Base-by-base conservation (phyloP, 495 filamentous ascomycete species). In the Aspergillus nidulans region DNA sequence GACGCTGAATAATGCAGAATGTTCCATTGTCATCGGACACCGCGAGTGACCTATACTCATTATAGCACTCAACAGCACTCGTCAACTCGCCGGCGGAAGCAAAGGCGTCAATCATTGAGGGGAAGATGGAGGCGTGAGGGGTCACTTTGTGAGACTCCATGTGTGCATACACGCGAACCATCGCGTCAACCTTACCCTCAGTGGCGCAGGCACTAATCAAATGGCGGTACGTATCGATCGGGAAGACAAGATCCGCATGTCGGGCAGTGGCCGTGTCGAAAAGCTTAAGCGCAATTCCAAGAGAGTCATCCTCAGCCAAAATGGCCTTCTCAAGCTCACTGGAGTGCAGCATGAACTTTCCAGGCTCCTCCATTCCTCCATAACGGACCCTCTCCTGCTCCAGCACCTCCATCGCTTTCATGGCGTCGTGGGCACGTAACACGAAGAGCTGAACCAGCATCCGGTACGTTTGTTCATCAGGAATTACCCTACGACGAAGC, bases 1-100 rank as follows among this genome's bases (percentile, higher is more conserved):
- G 79, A 16, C 92, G 85, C 51, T 88, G 79, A 32, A 85, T 78
- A 26, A 88, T 75, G n/a, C 78, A 79, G 52, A 85, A 77, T 41
- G 86, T 79, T 23, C 91, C 91, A 32, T 80, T 80, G 69, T 96
- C 88, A 61, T 94, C 80, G 24, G 84, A 85, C 56, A 94, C 81
- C 24, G 90, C 92, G 15, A 96, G 78, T 10, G 79, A 76, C 63
- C 88, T 90, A 77, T 97, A 98, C 69, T 92, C 90, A 59, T 95
- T 89, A 72, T 95, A 97, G 73, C 89, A 90, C 63, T 97, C 94
- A 10, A 96, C 86, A n/a, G 90, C 95, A 58, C 88, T 92, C 62
- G 78, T 76, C 34, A 97, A 77, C 62, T 98, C 90, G 15, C 90
- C 85, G 5, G 78, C 79, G 25, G 80, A 80, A 41, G 88, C 91